Conservation (phyloP, 345 rosid species). For the Leavenworthia alabamica region DNA sequence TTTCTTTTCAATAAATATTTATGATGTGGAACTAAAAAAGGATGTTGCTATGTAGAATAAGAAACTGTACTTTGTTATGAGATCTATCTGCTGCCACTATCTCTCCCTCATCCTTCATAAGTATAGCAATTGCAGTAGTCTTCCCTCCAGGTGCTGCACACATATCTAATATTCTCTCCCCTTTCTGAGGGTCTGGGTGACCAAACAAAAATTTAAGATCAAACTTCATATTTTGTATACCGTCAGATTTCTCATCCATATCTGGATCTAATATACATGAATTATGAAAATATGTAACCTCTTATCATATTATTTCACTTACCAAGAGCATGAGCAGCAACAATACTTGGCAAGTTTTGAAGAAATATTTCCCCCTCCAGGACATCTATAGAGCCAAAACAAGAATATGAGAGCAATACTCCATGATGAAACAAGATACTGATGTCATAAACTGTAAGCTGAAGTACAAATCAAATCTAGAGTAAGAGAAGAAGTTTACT, state of each 20-base stretch:
- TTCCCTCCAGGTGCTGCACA: slow-evolving; percentile 99
- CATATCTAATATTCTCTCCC: slow-evolving; percentile 92
- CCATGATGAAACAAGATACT: slow-evolving; percentile 6
- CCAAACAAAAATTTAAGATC: slow-evolving; percentile 15
- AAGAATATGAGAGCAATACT: not conserved
- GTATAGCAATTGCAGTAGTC: slow-evolving; percentile 84
- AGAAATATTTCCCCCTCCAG: slow-evolving; percentile 96
- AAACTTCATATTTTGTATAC: not conserved
- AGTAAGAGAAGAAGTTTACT: slow-evolving; percentile 39
- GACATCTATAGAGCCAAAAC: slow-evolving; percentile 51
- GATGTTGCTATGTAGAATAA: not conserved
- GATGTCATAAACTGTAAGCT: slow-evolving; percentile 6
- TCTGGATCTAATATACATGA: not conserved
- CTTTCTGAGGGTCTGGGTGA: slow-evolving; percentile 75
- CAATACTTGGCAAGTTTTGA: slow-evolving; percentile 89
- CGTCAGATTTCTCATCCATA: not conserved
- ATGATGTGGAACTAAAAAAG: not conserved
- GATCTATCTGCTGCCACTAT: slow-evolving; percentile 89
- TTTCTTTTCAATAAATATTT: not conserved
- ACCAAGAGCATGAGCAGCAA: slow-evolving; percentile 90
- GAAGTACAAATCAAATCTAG: slow-evolving; percentile 1
- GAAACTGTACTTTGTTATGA: slow-evolving; percentile 71
- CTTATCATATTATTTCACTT: slow-evolving; percentile 6
- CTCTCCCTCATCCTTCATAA: slow-evolving; percentile 92
- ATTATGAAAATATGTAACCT: not conserved